Base-by-base conservation (phyloP, 768 basidiomycete species). In the Daedalea quercina region DNA sequence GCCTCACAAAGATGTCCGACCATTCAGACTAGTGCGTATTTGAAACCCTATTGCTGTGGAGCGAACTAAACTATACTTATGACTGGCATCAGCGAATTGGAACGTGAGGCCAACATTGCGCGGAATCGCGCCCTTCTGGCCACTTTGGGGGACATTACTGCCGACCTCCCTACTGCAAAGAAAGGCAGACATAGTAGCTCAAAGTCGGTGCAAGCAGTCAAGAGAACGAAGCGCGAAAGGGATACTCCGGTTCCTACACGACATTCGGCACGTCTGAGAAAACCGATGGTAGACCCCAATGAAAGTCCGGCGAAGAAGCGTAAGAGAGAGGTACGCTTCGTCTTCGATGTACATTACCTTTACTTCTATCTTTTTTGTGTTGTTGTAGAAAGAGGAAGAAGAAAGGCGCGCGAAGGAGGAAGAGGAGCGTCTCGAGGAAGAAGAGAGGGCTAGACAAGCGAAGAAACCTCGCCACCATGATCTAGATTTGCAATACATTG, bases 81-180 rank as follows among this genome's bases (percentile, higher is more conserved):
- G 28, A 31, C 13, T 6, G 24, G 9, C 24, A 12, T 40, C 51
- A 81, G 80, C 41, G 90, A 90, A 69, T 70, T 77, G 20, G 85
- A 90, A 58, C 82, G 90, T 19, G 82, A 87, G 64, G 84, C 81
- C 9, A 92, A 90, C 60, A 90, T 92, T 43, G 88, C 86, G 12
- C 78, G 86, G 47, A 93, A 93, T 64, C 82, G 80, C 41, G 84
- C 80, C 2, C 72, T 91, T 9, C 73, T 93, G 34, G 82, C 87
- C 57, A 69, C 88, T 61, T 77, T 92, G 17, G n/a, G n/a, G n/a
- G 80, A 87, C 17, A 61, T 80, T 9, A 64, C 74, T 9, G 68
- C 56, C 17, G 80, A 66, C 53, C 68, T 57, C 54, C 75, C 71
- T 20, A 40, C 55, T 2, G 34, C 55, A 47, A 70, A 63, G 37